Percentiles rank a stretch among this genome's conserved stretches.
These are phyloP conservation scores for Musa acuminata DNA, from an alignment of 176 grass and related monocot genomes.

Conservation along the genomic window DNA sequence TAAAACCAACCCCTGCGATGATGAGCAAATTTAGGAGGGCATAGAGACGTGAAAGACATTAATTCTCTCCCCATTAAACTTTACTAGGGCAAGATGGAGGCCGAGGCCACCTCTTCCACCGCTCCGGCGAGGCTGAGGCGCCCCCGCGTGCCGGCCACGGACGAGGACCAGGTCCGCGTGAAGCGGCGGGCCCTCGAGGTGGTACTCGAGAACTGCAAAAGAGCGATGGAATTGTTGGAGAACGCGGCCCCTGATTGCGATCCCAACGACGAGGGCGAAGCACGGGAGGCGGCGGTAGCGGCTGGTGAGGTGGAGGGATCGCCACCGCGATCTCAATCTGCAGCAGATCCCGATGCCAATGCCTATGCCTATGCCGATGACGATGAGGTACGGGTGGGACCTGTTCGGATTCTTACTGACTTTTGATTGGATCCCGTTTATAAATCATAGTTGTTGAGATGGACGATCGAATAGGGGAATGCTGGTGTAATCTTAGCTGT, in stretches of 20 bases:
- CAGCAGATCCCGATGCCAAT: background rate
- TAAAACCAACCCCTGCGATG: no score
- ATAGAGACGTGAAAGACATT: no score
- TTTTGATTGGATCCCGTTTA: background rate
- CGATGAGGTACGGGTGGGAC: conserved; percentile 3
- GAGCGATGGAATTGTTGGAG: conserved; percentile 4
- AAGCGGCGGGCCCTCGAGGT: conserved; percentile 11
- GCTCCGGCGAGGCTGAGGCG: background rate
- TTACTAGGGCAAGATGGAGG: conserved; percentile 2
- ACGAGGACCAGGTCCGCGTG: conserved; percentile 14
- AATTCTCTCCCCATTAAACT: background rate
- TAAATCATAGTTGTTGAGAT: background rate
- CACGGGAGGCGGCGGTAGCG: background rate
- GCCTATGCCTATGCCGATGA: background rate
- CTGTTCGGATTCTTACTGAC: background rate
- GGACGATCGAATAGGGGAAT: background rate
- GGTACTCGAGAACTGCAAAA: conserved; percentile 13
- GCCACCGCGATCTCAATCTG: background rate
- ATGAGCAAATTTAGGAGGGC: no score
- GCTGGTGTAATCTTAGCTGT: background rate
- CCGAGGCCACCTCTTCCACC: background rate
- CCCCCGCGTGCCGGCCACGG: background rate
- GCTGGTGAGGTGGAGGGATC: background rate
- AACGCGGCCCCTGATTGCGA: background rate
- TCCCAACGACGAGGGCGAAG: background rate